Evolutionary conservation across 1,284 basidiomycete species (phyloP), one percentile per base, ranked within the genome.

Genomic region (Termitomyces sp.): DNA sequence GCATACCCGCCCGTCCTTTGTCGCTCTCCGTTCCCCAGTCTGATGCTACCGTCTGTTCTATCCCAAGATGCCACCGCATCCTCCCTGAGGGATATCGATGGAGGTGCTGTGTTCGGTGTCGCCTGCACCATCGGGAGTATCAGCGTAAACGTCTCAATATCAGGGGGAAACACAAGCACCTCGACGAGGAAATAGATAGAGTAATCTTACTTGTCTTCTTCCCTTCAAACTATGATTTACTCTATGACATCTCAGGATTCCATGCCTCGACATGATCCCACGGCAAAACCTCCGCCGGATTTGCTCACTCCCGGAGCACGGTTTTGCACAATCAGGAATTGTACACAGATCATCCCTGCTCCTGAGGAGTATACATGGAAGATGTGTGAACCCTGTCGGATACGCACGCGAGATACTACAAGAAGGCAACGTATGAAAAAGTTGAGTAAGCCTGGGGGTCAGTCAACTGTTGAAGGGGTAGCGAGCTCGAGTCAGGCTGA

Each of bases 41-140:
- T 21, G 28, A 13, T 15, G 8, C 12, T 31, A 38, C n/a, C 7
- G 60, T 62, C 38, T 68, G 68, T 43, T 57, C 51, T 15, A 62
- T 61, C 54, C 63, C 58, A 51, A 50, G 56, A 44, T 71, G 69
- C 38, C 61, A 63, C 17, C 58, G 62, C 31, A 56, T 62, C 3
- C 50, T 71, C 17, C 60, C 66, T 26, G 45, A 46, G 28, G 62
- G 61, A 15, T 64, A 70, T 50, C 64, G 62, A 17, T 72, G 70
- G 72, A 72, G 73, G 57, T 67, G 64, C 49, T 73, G 73, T 39
- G 60, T 66, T 21, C 45, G 65, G 1, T 73, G 74, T 55, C 71
- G 73, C 19, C 48, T 61, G 40, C 62, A 67, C 24, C 61, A 67
- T 34, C 62, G 71, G 12, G 49, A 59, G 43, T 73, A 70, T 52